Evolutionary conservation across 345 rosid genomes (phyloP), one percentile per base, ranked within the genome.

Genomic region (Mercurialis annua): DNA sequence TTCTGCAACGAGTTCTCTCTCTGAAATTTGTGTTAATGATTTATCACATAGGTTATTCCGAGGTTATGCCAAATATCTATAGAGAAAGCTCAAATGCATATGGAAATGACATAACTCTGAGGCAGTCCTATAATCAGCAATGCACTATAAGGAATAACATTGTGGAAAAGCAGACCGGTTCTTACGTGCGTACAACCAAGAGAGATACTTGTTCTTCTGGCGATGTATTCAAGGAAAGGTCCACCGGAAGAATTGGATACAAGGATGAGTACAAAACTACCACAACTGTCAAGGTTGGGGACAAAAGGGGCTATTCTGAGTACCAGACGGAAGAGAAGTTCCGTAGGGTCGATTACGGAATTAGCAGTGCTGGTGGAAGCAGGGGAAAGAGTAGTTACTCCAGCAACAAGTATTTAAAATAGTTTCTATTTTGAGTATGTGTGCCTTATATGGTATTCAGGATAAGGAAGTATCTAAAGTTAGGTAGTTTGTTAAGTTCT

Each of bases 191-290:
- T 2, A 6, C 64, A 2, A 67, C 52, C 0, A 24, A 29, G 23
- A 64, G 10, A 54, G 48, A 68, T 4, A 65, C 14, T 3, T 2
- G 27, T 53, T 68, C 71, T 10, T 50, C 24, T 21, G 68, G 74
- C 12, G 67, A 64, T n/a, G 27, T 23, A 0, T 64, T 48, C 64
- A 64, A 63, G 73, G 71, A 72, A 67, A 52, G 59, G 21, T 62
- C 66, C 11, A 61, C 36, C 0, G 68, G 71, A 24, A 68, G 68
- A 48, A 31, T 52, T 29, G 71, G 71, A 4, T 33, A 24, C 26
- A 56, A 62, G 62, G 69, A 67, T 27, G 80, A 76, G 70, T 24
- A 2, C 51, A 67, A 62, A 49, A 29, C 44, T 15, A 66, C 72
- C 15, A 1, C 42, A 17, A 67, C 68, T 0, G 5, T 61, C 31